Percentiles rank a stretch among this genome's conserved stretches.
Evolutionary conservation across 202 grass and related monocot species (phyloP).

Genomic region (Setaria viridis): DNA sequence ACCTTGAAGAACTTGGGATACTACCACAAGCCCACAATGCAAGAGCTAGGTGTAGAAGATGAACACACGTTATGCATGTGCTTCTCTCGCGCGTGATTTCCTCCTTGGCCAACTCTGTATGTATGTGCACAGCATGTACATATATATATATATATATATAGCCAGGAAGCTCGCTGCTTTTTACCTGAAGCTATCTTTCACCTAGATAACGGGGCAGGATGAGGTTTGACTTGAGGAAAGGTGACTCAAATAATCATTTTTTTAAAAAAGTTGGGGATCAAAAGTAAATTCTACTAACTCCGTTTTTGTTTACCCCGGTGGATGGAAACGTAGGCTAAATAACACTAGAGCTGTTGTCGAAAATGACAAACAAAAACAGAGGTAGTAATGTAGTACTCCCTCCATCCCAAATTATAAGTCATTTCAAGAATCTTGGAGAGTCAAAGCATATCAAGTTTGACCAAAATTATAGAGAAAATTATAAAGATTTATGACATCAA

Average conservation of each 20-base stretch:
- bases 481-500: too few species aligned
- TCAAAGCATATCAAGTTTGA: too few species aligned
- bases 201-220: background rate
- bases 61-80: background rate
- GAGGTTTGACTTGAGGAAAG: too few species aligned
- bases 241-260: background rate
- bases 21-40: background rate
- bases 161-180: background rate
- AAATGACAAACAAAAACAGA: too few species aligned
- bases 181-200: background rate
- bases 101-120: slow-evolving; percentile 18
- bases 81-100: background rate
- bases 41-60: background rate
- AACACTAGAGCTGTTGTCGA: too few species aligned
- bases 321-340: too few species aligned
- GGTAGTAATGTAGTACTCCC: too few species aligned
- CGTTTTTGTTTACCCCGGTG: too few species aligned
- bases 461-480: too few species aligned
- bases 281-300: background rate
- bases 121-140: background rate
- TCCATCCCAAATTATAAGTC: too few species aligned
- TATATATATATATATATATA: slow-evolving; percentile 44
- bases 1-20: background rate
- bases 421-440: too few species aligned
- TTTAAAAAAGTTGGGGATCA: background rate